Percentiles rank a stretch among this genome's conserved stretches.
Evolutionary conservation across 805 yeast genomes (phyloP).

Genomic region (Spathaspora boniae): DNA sequence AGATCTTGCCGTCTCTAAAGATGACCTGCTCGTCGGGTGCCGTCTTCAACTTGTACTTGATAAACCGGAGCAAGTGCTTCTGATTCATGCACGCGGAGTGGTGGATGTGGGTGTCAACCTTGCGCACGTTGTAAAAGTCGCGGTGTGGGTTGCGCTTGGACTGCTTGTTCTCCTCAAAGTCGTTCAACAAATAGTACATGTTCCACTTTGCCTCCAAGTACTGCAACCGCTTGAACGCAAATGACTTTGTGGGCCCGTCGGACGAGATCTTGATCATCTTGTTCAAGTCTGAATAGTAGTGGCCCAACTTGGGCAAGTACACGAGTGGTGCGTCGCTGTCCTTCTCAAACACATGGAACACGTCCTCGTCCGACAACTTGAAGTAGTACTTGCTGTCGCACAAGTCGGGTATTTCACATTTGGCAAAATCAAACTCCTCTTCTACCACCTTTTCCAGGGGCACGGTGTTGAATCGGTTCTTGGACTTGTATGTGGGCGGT

Average conservation of each 20-base stretch:
- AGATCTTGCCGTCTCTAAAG: constrained; percentile 83
- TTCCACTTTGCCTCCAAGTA: constrained; percentile 97
- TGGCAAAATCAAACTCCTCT: constrained; percentile 53
- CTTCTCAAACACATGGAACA: constrained; percentile 56
- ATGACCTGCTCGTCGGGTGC: constrained; percentile 86
- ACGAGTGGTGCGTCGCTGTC: constrained; percentile 37
- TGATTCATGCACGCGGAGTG: constrained; percentile 99
- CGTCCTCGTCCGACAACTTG: constrained; percentile 58
- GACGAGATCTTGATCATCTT: constrained; percentile 70
- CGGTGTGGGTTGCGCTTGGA: constrained; percentile 94
- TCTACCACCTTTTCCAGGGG: constrained; percentile 29
- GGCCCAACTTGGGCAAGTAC: constrained; percentile 76
- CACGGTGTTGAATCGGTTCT: constrained; percentile 45
- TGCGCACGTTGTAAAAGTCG: constrained; percentile 94
- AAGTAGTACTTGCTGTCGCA: constrained; percentile 37
- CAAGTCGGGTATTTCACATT: constrained; percentile 52
- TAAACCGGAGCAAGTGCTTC: constrained; percentile 89
- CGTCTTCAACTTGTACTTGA: constrained; percentile 89
- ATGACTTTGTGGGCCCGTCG: constrained; percentile 95
- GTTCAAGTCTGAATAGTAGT: constrained; percentile 82
- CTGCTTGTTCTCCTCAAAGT: constrained; percentile 86
- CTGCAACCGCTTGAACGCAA: constrained; percentile 90
- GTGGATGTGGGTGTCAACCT: constrained; percentile 97
- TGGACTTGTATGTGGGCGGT: constrained; percentile 74
- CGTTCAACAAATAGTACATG: constrained; percentile 80